These are phyloP conservation scores for Debaryomyces udenii DNA, from an alignment of 1,139 yeast genomes.

Conservation along the genomic window DNA sequence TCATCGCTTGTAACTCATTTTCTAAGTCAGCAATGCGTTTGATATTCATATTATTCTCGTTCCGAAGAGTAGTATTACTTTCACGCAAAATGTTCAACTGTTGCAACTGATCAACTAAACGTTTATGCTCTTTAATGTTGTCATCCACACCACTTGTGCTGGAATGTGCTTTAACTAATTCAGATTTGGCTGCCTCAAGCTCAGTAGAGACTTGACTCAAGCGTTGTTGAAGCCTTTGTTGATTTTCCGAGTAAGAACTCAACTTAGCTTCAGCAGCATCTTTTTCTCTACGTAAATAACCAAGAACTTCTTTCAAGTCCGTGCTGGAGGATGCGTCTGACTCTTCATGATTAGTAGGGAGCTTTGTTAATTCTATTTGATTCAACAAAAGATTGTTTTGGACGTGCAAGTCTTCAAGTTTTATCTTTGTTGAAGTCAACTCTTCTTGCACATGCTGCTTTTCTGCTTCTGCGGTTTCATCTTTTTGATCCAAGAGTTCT, in stretches of 20 bases:
- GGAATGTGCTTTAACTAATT: constrained; percentile 39
- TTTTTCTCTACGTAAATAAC: constrained; percentile 73
- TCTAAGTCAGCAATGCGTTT: constrained; percentile 29
- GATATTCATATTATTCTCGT: constrained; percentile 42
- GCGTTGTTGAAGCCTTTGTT: constrained; percentile 47
- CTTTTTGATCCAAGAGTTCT: constrained; percentile 27
- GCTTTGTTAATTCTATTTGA: constrained; percentile 60
- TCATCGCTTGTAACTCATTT: constrained; percentile 20
- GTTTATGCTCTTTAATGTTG: constrained; percentile 51
- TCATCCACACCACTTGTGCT: constrained; percentile 42
- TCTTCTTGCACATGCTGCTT: constrained; percentile 53
- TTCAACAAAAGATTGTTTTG: constrained; percentile 72
- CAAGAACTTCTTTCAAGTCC: constrained; percentile 56
- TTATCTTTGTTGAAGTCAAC: constrained; percentile 45
- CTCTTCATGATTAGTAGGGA: constrained; percentile 16
- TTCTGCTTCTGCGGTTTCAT: constrained; percentile 26
- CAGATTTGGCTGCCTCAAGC: constrained; percentile 46
- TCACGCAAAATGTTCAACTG: constrained; percentile 75
- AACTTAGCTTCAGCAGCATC: constrained; percentile 69
- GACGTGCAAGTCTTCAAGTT: constrained; percentile 58
- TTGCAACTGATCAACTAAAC: constrained; percentile 60
- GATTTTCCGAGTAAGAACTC: constrained; percentile 52
- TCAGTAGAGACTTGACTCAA: constrained; percentile 44
- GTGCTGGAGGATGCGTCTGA: constrained; percentile 18
- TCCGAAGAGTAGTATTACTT: constrained; percentile 68